These are phyloP conservation scores for Toxoplasma gondii DNA, from an alignment of 169 alveolate genomes.

Conservation along the genomic window DNA sequence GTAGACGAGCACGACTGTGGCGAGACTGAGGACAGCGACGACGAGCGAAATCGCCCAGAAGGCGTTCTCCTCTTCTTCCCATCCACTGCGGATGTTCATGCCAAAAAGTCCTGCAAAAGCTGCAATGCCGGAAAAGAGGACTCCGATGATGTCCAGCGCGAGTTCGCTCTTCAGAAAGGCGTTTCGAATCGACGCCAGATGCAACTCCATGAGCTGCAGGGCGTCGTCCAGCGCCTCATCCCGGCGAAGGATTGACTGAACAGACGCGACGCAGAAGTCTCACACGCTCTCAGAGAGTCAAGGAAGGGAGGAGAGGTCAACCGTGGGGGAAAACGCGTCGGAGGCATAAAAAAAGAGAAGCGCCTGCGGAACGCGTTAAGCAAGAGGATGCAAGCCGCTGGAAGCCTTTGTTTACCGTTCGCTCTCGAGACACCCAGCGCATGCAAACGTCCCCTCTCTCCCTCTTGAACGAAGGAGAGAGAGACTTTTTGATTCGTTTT, in stretches of 20 bases:
- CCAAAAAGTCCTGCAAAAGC: conserved; percentile 84
- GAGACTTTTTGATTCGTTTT: too few species aligned
- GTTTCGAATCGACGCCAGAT: conserved; percentile 81
- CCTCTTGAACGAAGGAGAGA: too few species aligned
- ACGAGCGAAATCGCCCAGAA: conserved; percentile 77
- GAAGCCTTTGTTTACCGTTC: too few species aligned
- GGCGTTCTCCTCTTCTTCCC: conserved; percentile 73
- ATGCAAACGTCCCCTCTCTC: too few species aligned
- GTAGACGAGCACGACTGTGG: conserved; percentile 22
- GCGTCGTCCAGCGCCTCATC: conserved; percentile 83
- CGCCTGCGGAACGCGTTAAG: too few species aligned
- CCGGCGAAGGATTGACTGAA: conserved; percentile 66
- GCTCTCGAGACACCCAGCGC: too few species aligned
- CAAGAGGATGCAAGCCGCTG: too few species aligned
- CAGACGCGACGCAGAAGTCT: neutral
- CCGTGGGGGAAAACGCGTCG: neutral
- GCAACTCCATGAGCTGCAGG: conserved; percentile 81
- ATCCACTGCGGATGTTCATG: conserved; percentile 81
- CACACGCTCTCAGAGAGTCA: too few species aligned
- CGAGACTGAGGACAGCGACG: neutral
- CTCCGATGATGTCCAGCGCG: conserved; percentile 81
- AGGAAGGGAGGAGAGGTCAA: too few species aligned
- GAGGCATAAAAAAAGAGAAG: neutral
- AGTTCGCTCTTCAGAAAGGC: conserved; percentile 80
- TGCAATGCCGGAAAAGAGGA: conserved; percentile 78